Base-by-base conservation (phyloP, 2,329 filamentous ascomycete species). In the Stylonectria norvegica region DNA sequence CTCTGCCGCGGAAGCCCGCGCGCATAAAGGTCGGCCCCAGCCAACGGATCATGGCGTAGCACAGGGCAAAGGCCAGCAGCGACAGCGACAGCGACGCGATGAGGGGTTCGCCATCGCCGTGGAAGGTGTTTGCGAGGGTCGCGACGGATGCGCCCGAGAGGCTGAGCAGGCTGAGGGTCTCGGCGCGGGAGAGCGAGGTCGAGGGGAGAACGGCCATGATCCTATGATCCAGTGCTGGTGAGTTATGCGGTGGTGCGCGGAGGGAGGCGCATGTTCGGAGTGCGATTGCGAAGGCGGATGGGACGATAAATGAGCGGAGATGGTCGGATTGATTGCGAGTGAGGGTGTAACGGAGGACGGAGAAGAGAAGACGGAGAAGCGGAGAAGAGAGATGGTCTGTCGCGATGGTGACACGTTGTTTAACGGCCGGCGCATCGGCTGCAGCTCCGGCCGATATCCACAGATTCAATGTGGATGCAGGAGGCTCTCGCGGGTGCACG, bases 41-140 rank as follows among this genome's bases (percentile, higher is more conserved):
- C 91, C 91, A 97, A 71, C 86, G 76, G 65, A 97, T 91, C 70
- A 96, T 79, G 57, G 86, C 81, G 65, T 87, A 97, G 45, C 82
- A 82, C 34, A 85, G 80, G 4, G 83, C 75, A 62, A 95, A 98
- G 23, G 87, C 89, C 51, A 95, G 73, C 16, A 85, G 79, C 58
- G 88, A 93, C 56, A 97, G 85, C 12, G 90, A 88, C 41, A 95
- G 71, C 1, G 89, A 95, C 8, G 89, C 91, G 52, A 94, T 75
- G 55, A 98, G 77, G 25, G 93, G 91, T 55, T 93, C 89, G 51
- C 89, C 90, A 65, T 95, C 86, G 52, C 81, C 86, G 44, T 83
- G 79, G 59, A 96, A 85, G 27, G 89, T 88, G 63, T 91, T 91
- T 48, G 77, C 72, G 49, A 97, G 76, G 50, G 96, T 73, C 42